Percentiles rank a stretch among this genome's conserved stretches.
Conservation (phyloP, 768 basidiomycete species). For the Boletus reticuloceps region DNA sequence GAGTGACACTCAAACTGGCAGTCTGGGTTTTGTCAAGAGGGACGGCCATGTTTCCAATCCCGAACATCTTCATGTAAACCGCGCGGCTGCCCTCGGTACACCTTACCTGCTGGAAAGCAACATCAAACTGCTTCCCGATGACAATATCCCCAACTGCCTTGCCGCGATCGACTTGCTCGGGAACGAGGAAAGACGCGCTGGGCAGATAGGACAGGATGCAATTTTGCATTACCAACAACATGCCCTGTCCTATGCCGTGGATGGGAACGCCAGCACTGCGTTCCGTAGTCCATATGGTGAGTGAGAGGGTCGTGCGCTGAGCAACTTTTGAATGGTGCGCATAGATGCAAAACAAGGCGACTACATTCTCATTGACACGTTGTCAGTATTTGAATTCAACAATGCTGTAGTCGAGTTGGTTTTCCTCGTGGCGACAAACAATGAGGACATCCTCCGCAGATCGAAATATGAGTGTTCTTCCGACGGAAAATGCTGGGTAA, state of each 20-base stretch:
- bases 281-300: conserved; percentile 51
- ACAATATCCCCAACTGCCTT: conserved; percentile 18
- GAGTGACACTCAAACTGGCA: background rate
- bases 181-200: conserved; percentile 38
- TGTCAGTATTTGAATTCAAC: conserved; percentile 25
- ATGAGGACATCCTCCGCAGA: conserved; percentile 29
- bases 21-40: conserved; percentile 10
- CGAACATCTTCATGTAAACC: conserved; percentile 12
- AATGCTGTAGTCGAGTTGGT: conserved; percentile 28
- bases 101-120: conserved; percentile 53
- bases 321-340: conserved; percentile 14
- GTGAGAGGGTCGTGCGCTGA: conserved; percentile 18
- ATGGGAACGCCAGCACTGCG: conserved; percentile 45
- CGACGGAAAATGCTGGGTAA: conserved; percentile 34
- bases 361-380: conserved; percentile 37
- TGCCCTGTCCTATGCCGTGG: conserved; percentile 55
- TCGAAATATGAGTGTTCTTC: conserved; percentile 30
- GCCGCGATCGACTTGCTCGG: conserved; percentile 40
- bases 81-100: conserved; percentile 43
- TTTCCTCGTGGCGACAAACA: conserved; percentile 36
- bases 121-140: conserved; percentile 42
- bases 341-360: conserved; percentile 34
- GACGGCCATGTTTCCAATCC: background rate
- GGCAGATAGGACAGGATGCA: conserved; percentile 33
- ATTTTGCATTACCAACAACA: conserved; percentile 40